These are phyloP conservation scores for Penicillium frequentans DNA, from an alignment of 2,329 filamentous ascomycete genomes.

Conservation along the genomic window DNA sequence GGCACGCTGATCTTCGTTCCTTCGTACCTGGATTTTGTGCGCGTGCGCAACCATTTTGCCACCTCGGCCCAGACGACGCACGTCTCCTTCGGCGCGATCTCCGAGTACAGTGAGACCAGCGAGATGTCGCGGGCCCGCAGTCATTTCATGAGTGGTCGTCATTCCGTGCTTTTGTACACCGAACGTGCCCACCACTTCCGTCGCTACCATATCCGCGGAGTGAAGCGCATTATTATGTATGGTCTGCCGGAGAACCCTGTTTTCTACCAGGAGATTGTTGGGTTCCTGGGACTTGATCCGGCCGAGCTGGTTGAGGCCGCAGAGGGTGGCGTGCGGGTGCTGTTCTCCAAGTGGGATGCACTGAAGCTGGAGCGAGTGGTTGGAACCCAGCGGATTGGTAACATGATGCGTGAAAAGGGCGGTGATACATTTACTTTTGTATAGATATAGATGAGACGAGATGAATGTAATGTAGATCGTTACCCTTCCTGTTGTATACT, in stretches of 20 bases:
- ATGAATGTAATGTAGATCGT: not conserved
- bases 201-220: conserved; percentile 78
- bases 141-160: conserved; percentile 80
- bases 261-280: conserved; percentile 47
- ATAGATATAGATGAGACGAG: conserved; percentile 42
- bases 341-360: conserved; percentile 89
- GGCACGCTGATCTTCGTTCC: conserved; percentile 89
- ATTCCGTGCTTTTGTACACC: conserved; percentile 84
- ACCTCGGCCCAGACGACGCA: conserved; percentile 60
- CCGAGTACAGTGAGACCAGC: conserved; percentile 78
- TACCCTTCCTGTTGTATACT: too few species aligned
- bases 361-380: conserved; percentile 87
- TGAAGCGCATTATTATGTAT: conserved; percentile 84
- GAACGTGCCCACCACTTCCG: conserved; percentile 97
- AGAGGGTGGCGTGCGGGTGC: conserved; percentile 55
- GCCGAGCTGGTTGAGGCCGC: conserved; percentile 56
- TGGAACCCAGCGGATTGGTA: conserved; percentile 74
- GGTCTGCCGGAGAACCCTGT: conserved; percentile 81
- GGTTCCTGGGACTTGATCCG: conserved; percentile 40
- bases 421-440: conserved; percentile 95
- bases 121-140: conserved; percentile 82
- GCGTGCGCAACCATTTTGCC: conserved; percentile 88
- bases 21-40: conserved; percentile 91
- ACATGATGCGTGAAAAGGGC: conserved; percentile 78
- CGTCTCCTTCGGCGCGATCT: conserved; percentile 76